phyloP scores from a whole-genome alignment of 31 red algal species.

The Odonthalia washingtoniensis region DNA sequence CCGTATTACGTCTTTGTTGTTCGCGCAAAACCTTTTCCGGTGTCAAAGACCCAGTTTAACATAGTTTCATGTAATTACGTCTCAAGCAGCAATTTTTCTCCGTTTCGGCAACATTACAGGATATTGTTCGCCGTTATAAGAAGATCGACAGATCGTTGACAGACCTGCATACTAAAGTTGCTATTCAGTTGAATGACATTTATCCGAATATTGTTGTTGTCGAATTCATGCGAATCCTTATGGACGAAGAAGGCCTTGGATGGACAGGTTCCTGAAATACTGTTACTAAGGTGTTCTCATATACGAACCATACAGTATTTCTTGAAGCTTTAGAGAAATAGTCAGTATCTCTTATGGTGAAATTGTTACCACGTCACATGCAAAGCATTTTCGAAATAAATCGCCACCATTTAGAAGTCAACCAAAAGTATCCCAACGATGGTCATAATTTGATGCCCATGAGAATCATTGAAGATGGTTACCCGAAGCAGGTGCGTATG shows the following conservation, averaged over 20 bases:
- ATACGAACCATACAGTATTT: conserved; percentile 99
- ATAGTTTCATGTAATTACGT: conserved; percentile 98
- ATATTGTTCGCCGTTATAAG: conserved; percentile 70
- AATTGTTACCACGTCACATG: conserved; percentile 96
- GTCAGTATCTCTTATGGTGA: conserved; percentile 93
- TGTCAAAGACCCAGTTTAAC: conserved; percentile 89
- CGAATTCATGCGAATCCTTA: conserved; percentile 96
- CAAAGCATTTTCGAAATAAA: conserved; percentile 99
- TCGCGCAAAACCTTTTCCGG: conserved; percentile 80
- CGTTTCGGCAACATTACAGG: conserved; percentile 98
- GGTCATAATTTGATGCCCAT: conserved; percentile 89
- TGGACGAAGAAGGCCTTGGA: conserved; percentile 79
- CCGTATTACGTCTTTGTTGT: conserved; percentile 20
- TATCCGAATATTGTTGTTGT: conserved; percentile 97
- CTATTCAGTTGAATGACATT: conserved; percentile 98
- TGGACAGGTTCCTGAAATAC: conserved; percentile 77
- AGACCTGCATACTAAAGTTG: conserved; percentile 84
- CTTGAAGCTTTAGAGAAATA: conserved; percentile 99
- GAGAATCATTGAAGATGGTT: conserved; percentile 98
- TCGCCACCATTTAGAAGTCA: conserved; percentile 1
- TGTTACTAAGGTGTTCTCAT: conserved; percentile 72
- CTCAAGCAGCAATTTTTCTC: conserved; percentile 99
- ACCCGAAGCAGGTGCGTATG: conserved; percentile 97
- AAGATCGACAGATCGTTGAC: conserved; percentile 71
- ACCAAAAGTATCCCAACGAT: conserved; percentile 83